Evolutionary conservation across 306 rosid genomes (phyloP), one percentile per base, ranked within the genome.

Genomic region (Quercus robur): DNA sequence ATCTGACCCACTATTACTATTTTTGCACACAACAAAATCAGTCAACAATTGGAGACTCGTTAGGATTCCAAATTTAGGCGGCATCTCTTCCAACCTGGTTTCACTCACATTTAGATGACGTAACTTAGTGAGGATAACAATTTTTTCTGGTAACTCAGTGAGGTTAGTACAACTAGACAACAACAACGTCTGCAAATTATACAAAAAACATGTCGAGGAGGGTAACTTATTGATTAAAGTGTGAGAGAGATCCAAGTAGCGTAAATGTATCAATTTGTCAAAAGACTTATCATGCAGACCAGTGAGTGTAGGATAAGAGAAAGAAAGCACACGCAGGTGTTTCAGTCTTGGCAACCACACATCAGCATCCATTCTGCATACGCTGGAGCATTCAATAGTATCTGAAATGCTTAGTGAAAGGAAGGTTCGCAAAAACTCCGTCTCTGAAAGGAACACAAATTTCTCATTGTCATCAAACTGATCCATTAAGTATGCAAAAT

Each of bases 111-210:
- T 19, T 15, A 70, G 35, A 44, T 70, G 52, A 9, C 9, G 74
- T 9, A 44, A 70, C 11, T 2, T 20, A 0, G 4, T 14, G 52
- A 46, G 52, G 52, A 0, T 11, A 46, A 46, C 4, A 10, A 46
- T 10, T 1, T 11, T 46, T 46, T 2, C 15, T 46, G 52, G 52
- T 17, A 78, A 21, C 31, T 2, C 7, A 2, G 20, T 46, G 3
- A 82, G 56, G 1, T 3, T 1, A 0, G 0, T 0, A n/a, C 71
- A 74, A 7, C 0, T 0, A 2, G 1, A 8, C 21, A 83, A 30
- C 73, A 49, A 56, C 33, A 78, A 5, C 4, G 80, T 83, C 17
- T 68, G 82, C 17, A 78, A 59, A 74, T 83, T 83, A 68, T 78
- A 61, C 58, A 83, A 55, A 3, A 14, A 52, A 41, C 80, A 12